Conservation (phyloP, 768 basidiomycete species). For the Pulveroboletus sp. region DNA sequence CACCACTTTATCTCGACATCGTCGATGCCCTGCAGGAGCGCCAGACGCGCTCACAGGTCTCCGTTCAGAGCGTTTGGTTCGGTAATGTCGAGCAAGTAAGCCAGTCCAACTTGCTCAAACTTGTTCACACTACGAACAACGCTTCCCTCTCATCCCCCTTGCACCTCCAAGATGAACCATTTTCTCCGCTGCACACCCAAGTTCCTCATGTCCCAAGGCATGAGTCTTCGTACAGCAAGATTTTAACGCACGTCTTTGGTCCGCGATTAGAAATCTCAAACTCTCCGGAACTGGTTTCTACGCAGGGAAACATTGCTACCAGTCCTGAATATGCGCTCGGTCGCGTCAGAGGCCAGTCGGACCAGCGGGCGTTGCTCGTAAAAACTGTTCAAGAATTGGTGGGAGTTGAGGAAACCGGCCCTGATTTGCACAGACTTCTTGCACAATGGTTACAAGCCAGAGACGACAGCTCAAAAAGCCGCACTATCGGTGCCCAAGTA, state of each 20-base stretch:
- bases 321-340: conserved; percentile 96
- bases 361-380: conserved; percentile 68
- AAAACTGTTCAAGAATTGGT: conserved; percentile 64
- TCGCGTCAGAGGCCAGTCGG: conserved; percentile 79
- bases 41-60: conserved; percentile 45
- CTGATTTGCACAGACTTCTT: conserved; percentile 67
- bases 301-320: conserved; percentile 75
- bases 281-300: conserved; percentile 66
- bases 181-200: conserved; percentile 20
- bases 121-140: conserved; percentile 44
- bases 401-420: conserved; percentile 43
- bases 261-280: conserved; percentile 84
- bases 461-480: conserved; percentile 67
- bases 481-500: conserved; percentile 56
- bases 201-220: conserved; percentile 79
- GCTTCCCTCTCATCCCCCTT: conserved; percentile 42
- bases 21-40: conserved; percentile 67
- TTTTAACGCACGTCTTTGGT: conserved; percentile 77
- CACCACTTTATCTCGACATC: conserved; percentile 82
- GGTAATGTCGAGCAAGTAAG: conserved; percentile 44
- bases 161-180: conserved; percentile 42
- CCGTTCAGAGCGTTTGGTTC: conserved; percentile 62
- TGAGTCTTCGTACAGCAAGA: conserved; percentile 88
- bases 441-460: conserved; percentile 78
- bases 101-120: conserved; percentile 45